Percentiles rank a stretch among this genome's conserved stretches.
phyloP scores from a whole-genome alignment of 306 rosid genomes.

The Heteromeles arbutifolia region DNA sequence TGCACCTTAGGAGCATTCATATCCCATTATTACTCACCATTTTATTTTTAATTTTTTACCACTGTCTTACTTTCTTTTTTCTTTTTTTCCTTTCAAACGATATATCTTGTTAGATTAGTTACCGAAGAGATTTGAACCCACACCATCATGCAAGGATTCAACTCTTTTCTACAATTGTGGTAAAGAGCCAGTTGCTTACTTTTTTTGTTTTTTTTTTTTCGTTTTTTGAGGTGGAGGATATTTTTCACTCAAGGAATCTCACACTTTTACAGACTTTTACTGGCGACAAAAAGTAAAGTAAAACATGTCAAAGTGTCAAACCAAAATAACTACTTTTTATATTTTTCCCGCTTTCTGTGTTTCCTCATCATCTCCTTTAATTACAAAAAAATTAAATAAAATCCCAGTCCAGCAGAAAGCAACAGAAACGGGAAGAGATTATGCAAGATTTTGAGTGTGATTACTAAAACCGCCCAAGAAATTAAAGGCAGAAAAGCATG shows the following conservation, averaged over 20 bases:
- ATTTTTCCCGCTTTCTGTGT: conserved; percentile 32
- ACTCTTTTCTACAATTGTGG: rapidly evolving
- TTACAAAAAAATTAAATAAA: conserved; percentile 8
- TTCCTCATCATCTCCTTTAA: not conserved
- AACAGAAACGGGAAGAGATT: conserved; percentile 21
- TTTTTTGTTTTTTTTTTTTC: too few relatives aligned
- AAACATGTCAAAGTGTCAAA: conserved; percentile 49
- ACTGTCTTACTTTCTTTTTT: not conserved
- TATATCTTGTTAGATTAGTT: too few relatives aligned
- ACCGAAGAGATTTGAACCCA: too few relatives aligned
- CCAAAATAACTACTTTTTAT: conserved; percentile 25
- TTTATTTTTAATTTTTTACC: not conserved
- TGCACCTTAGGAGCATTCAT: too few relatives aligned
- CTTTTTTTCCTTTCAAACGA: too few relatives aligned
- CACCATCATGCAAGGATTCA: rapidly evolving
- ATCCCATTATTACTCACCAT: not conserved
- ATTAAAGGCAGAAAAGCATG: conserved; percentile 35
- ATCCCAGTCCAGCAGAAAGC: conserved; percentile 1
- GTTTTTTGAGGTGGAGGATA: not conserved
- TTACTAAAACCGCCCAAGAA: conserved; percentile 3
- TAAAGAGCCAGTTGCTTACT: rapidly evolving
- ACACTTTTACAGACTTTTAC: not conserved
- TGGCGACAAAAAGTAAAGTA: conserved; percentile 29
- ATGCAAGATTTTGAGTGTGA: conserved; percentile 20
- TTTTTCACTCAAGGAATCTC: not conserved